Base-by-base conservation (phyloP, 1,284 basidiomycete species). In the Vanrija sp. region DNA sequence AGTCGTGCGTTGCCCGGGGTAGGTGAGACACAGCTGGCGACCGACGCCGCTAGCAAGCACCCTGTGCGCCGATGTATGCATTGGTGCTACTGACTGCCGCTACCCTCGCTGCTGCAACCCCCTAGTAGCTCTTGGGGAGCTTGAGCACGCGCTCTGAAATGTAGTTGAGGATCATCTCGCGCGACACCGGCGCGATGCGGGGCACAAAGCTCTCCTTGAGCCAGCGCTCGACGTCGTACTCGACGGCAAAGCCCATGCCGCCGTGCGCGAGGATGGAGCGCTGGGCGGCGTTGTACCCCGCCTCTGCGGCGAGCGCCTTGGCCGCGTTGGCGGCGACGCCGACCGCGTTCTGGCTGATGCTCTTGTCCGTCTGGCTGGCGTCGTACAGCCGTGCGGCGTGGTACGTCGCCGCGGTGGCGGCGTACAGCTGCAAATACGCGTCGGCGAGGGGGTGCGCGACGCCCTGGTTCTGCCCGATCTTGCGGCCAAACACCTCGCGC, bases 371-470 rank as follows among this genome's bases (percentile, higher is more conserved):
- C 39, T 54, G 58, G 19, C 26, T 28, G 29, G 43, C 42, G 58
- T 60, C 58, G 50, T 60, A 60, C 29, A 57, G 51, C 39, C 49
- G 44, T 6, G 58, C 58, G 38, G 55, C 58, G 58, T 60, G 58
- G 58, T 60, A 60, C 21, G 52, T 51, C 6, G 55, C 26, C 16
- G 52, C 38, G 2, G 51, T 26, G 6, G 58, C 58, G 18, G 57
- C 60, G 38, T 62, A 55, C n/a, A 60, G 46, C 46, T 60, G 55
- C 49, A 57, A 52, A 51, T 57, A 61, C 23, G 60, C 57, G 39
- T 59, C 63, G 19, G 55, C 60, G 43, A 60, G 55, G 28, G 63
- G 63, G 54, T 60, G 58, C n/a, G 60, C 54, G 45, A 59, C 42
- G 28, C 54, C 54, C 55, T 64, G 62, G 56, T 61, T 60, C 40